Evolutionary conservation across 768 basidiomycete species (phyloP).

Genomic region (Boletus insuetus): DNA sequence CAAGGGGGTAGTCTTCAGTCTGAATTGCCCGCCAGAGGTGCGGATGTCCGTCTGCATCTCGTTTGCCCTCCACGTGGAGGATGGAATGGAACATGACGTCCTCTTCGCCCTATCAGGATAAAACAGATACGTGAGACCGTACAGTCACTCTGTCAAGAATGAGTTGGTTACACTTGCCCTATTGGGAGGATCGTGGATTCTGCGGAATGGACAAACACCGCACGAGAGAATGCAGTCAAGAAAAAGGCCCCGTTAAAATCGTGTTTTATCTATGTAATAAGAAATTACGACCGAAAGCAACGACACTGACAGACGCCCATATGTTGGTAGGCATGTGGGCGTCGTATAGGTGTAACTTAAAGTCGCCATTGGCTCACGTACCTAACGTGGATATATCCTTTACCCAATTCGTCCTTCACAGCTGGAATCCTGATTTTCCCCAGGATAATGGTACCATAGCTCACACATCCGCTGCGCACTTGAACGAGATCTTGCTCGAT

Average conservation of each 20-base stretch:
- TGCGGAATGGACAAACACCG: slow-evolving; percentile 25
- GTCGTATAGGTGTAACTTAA: not conserved
- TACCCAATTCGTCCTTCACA: slow-evolving; percentile 56
- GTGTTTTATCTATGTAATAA: not conserved
- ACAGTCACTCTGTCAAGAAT: not conserved
- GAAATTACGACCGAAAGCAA: slow-evolving; percentile 4
- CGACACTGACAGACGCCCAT: slow-evolving; percentile 10
- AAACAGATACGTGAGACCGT: slow-evolving; percentile 7
- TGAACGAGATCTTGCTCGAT: slow-evolving; percentile 44
- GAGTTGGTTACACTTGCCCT: slow-evolving; percentile 40
- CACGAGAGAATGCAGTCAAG: not conserved
- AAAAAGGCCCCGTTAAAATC: slow-evolving; percentile 12
- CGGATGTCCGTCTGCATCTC: slow-evolving; percentile 46
- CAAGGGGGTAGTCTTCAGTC: slow-evolving; percentile 49
- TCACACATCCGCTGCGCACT: slow-evolving; percentile 53
- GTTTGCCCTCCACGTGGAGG: slow-evolving; percentile 55
- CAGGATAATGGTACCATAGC: slow-evolving; percentile 70
- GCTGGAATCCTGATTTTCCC: slow-evolving; percentile 76
- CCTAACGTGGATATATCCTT: slow-evolving; percentile 72
- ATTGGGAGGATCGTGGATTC: slow-evolving; percentile 76
- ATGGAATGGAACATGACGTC: slow-evolving; percentile 73
- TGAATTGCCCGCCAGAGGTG: slow-evolving; percentile 67
- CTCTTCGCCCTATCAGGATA: slow-evolving; percentile 48
- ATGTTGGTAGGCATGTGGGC: not conserved
- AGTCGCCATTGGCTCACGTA: slow-evolving; percentile 29